These are phyloP conservation scores for Aspergillus aculeatinus DNA, from an alignment of 2,329 filamentous ascomycete genomes.

Conservation along the genomic window DNA sequence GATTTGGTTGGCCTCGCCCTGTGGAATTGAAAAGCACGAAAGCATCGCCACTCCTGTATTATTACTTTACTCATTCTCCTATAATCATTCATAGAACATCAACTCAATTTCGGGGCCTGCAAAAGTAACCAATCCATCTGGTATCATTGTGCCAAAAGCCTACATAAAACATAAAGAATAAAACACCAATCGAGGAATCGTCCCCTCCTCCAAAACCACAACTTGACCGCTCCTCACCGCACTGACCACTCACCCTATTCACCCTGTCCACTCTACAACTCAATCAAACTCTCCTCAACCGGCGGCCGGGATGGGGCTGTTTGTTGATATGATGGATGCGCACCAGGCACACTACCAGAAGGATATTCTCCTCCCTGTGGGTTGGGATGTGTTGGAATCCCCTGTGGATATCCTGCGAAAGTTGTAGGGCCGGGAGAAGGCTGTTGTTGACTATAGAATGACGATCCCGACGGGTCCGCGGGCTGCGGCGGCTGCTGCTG, in stretches of 20 bases:
- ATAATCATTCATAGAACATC: not conserved
- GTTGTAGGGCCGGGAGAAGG: constrained; percentile 11
- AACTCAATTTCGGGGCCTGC: constrained; percentile 19
- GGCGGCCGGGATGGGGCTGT: constrained; percentile 22
- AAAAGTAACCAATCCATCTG: constrained; percentile 24
- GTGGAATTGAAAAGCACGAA: not conserved
- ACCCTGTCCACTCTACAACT: constrained; percentile 21
- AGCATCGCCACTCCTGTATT: not conserved
- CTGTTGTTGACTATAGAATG: constrained; percentile 24
- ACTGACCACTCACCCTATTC: not conserved
- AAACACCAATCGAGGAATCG: not conserved
- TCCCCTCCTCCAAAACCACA: not conserved
- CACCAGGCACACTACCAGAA: constrained; percentile 15
- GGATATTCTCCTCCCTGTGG: constrained; percentile 22
- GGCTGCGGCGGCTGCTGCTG: constrained; percentile 4
- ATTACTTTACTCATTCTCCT: not conserved
- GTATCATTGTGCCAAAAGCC: constrained; percentile 26
- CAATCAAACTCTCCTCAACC: constrained; percentile 34
- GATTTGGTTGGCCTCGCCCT: not conserved
- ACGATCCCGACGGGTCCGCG: constrained; percentile 17
- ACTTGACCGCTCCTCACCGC: not conserved
- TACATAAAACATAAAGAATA: constrained; percentile 11
- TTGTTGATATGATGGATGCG: constrained; percentile 22
- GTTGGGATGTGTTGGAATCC: constrained; percentile 13
- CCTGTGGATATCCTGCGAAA: constrained; percentile 16